phyloP scores from a whole-genome alignment of 257 asterid species.

The Solanum piurae region DNA sequence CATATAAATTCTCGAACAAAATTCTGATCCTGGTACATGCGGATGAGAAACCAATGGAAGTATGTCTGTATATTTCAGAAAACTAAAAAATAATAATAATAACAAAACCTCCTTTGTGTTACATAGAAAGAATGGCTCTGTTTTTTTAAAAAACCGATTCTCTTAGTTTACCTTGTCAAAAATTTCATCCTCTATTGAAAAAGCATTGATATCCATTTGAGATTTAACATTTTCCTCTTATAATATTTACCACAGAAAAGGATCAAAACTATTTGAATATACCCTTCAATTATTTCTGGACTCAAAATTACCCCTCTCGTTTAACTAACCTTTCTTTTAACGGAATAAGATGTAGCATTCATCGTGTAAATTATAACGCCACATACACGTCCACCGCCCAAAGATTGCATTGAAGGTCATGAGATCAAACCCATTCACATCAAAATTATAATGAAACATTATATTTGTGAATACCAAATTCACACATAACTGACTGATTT shows the following conservation, averaged over 20 bases:
- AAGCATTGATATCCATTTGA: not conserved
- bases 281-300: too few relatives aligned
- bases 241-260: not conserved
- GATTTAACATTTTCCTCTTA: not conserved
- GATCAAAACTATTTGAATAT: fast-evolving
- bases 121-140: not conserved
- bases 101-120: not conserved
- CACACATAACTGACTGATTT: not conserved
- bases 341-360: too few relatives aligned
- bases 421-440: not conserved
- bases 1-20: not conserved
- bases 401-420: not conserved
- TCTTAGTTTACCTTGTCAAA: not conserved
- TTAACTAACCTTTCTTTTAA: not conserved
- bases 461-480: too few relatives aligned
- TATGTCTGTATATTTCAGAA: not conserved
- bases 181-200: not conserved
- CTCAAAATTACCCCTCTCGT: too few relatives aligned
- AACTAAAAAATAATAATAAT: not conserved
- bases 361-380: too few relatives aligned
- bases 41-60: not conserved
- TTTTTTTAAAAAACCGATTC: not conserved
- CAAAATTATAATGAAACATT: not conserved
- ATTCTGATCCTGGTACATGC: not conserved
- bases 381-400: not conserved